A percentile compares a stretch with the other conserved stretches of the same genome.
Evolutionary conservation across 768 basidiomycete genomes (phyloP).

Genomic region (Boletus subparvulus): DNA sequence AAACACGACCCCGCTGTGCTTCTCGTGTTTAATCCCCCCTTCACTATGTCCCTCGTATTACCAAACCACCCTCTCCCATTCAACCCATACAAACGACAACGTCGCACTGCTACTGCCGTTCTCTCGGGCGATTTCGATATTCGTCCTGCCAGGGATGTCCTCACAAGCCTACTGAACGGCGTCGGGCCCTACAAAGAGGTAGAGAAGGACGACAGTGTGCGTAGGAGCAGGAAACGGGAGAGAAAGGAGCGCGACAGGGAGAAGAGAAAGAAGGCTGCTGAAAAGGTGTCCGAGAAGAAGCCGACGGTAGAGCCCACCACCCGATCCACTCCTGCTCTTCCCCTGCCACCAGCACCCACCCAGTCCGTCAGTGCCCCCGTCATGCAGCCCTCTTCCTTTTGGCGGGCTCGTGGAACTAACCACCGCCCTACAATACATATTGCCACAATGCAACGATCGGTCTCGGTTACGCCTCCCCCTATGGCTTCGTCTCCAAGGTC

Average conservation of each 20-base stretch:
- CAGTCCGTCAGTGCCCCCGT: conserved; percentile 32
- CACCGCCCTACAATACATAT: conserved; percentile 66
- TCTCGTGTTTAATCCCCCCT: conserved; percentile 18
- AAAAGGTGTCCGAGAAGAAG: conserved; percentile 36
- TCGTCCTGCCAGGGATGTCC: conserved; percentile 65
- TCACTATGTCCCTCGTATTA: conserved; percentile 23
- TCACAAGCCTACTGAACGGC: conserved; percentile 78
- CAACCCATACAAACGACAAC: conserved; percentile 36
- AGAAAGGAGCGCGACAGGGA: conserved; percentile 49
- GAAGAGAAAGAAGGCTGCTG: conserved; percentile 42
- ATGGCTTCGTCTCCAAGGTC: conserved; percentile 63
- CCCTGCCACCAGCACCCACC: conserved; percentile 10
- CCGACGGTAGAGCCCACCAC: conserved; percentile 16
- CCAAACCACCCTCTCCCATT: conserved; percentile 11
- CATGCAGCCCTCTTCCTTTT: conserved; percentile 52
- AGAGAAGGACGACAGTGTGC: conserved; percentile 59
- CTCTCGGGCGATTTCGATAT: conserved; percentile 75
- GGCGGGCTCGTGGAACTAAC: conserved; percentile 50
- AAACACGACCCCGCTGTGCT: conserved; percentile 36
- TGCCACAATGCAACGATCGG: conserved; percentile 63
- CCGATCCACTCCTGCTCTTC: conserved; percentile 18
- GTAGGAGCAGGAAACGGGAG: conserved; percentile 53
- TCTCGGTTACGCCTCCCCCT: conserved; percentile 75
- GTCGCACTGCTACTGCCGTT: conserved; percentile 72
- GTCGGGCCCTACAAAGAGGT: conserved; percentile 63